Evolutionary conservation across 345 rosid genomes (phyloP).

Genomic region (Gossypium stocksii): DNA sequence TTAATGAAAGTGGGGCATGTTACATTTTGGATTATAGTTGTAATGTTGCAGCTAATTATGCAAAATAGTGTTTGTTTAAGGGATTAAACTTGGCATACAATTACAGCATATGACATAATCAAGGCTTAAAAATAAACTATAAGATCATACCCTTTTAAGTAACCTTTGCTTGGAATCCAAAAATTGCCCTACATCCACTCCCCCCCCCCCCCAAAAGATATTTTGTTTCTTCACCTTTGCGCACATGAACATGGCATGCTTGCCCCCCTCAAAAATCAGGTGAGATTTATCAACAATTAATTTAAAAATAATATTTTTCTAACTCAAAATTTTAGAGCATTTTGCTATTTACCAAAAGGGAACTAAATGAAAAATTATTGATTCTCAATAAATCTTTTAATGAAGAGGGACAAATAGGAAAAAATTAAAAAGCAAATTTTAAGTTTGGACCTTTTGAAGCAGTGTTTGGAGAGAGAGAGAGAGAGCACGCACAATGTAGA

Average conservation of each 20-base stretch:
- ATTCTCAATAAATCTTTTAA: neutral
- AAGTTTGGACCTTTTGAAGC: neutral
- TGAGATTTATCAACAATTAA: neutral
- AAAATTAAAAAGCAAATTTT: neutral
- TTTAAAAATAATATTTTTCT: neutral
- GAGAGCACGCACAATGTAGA: neutral
- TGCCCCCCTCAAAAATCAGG: neutral
- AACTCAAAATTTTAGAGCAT: neutral
- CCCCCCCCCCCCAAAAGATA: neutral
- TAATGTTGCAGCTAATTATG: neutral
- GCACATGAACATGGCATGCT: conserved; percentile 10
- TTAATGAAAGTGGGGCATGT: neutral
- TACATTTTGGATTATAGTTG: neutral
- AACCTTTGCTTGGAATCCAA: conserved; percentile 14
- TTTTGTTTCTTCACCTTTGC: conserved; percentile 4
- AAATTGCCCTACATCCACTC: neutral
- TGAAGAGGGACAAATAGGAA: neutral
- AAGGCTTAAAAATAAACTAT: neutral
- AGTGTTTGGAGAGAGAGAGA: neutral
- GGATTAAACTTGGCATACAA: neutral
- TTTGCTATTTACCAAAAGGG: neutral
- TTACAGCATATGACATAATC: neutral
- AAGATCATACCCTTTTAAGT: neutral
- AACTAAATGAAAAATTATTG: neutral
- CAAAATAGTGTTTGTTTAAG: neutral